Conservation (phyloP, 805 yeast species). For the Starmerella stigmatis region DNA sequence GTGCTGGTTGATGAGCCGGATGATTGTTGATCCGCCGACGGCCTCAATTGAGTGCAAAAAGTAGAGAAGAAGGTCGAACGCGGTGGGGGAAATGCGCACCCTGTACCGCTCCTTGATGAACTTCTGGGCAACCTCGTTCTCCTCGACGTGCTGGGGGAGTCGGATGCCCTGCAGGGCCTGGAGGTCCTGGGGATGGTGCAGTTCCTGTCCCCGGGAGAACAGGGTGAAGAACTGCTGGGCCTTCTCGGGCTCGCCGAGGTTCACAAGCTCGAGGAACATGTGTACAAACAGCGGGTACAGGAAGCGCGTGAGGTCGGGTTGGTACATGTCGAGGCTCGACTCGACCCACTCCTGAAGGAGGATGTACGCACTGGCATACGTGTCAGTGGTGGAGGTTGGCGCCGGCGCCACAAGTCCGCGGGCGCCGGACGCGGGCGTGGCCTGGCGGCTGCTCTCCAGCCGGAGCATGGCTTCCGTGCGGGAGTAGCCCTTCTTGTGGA, state of each 20-base stretch:
- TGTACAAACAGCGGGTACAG: constrained; percentile 90
- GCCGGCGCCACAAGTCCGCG: constrained; percentile 29
- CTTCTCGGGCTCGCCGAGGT: constrained; percentile 42
- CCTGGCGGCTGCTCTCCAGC: constrained; percentile 45
- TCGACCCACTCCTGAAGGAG: constrained; percentile 83
- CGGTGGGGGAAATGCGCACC: constrained; percentile 67
- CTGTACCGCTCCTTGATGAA: constrained; percentile 65
- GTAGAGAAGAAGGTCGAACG: constrained; percentile 71
- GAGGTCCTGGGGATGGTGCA: constrained; percentile 70
- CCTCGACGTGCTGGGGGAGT: constrained; percentile 68
- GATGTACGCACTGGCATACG: constrained; percentile 69
- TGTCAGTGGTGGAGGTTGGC: constrained; percentile 43
- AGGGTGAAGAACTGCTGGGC: constrained; percentile 70
- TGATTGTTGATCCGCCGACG: constrained; percentile 79
- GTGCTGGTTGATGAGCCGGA: constrained; percentile 77
- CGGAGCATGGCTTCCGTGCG: constrained; percentile 90
- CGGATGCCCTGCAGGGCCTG: constrained; percentile 62
- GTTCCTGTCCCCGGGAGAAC: constrained; percentile 59
- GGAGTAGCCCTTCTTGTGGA: constrained; percentile 87
- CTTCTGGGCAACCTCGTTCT: constrained; percentile 68
- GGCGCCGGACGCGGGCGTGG: constrained; percentile 27
- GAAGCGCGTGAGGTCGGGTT: constrained; percentile 70
- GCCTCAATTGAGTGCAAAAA: constrained; percentile 87
- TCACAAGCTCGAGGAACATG: constrained; percentile 67
- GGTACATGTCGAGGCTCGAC: constrained; percentile 79